phyloP scores from a whole-genome alignment of 345 rosid species.

The Noccaea caerulescens region DNA sequence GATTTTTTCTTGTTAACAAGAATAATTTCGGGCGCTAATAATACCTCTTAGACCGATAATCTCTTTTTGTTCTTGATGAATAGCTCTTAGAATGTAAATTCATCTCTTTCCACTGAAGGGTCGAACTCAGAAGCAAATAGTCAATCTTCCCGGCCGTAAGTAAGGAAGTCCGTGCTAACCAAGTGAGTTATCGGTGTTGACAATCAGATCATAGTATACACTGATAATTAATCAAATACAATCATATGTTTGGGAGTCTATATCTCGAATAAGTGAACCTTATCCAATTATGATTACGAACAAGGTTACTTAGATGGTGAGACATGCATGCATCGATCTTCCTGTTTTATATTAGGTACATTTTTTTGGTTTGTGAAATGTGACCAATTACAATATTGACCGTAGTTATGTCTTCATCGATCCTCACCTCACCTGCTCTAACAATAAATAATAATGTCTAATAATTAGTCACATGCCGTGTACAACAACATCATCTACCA shows the following conservation, averaged over 20 bases:
- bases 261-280: neutral
- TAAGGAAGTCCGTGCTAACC: neutral
- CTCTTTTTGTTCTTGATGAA: no score
- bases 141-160: neutral
- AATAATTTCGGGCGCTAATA: no score
- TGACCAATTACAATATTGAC: conserved; percentile 34
- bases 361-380: conserved; percentile 20
- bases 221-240: no score
- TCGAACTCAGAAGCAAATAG: neutral
- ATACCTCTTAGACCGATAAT: no score
- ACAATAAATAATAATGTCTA: conserved; percentile 26
- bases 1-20: neutral
- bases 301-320: neutral
- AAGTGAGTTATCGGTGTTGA: neutral
- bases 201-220: no score
- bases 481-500: conserved; percentile 37
- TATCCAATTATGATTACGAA: conserved; percentile 7
- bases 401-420: conserved; percentile 40
- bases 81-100: no score
- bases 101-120: no score
- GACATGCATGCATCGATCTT: neutral
- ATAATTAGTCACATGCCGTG: conserved; percentile 33
- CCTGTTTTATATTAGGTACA: neutral
- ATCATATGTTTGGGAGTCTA: neutral
- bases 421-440: conserved; percentile 41